Base-by-base conservation (phyloP, 768 basidiomycete species). In the Boletus speciosus region DNA sequence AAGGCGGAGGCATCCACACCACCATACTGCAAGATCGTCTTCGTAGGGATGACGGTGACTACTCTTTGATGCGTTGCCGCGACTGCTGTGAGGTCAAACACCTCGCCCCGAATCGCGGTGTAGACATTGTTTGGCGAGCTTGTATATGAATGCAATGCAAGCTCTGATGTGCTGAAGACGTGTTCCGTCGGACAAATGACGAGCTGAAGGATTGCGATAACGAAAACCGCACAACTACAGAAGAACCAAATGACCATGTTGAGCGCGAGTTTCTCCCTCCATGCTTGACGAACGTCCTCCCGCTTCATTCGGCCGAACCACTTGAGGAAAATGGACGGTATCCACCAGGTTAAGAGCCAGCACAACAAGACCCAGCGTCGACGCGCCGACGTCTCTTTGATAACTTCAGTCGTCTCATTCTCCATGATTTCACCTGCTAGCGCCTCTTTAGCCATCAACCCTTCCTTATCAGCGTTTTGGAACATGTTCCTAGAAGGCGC, bases 401-500 rank as follows among this genome's bases (percentile, higher is more conserved):
- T 66, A 3, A 94, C 83, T 71, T 98, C 96, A 0, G 86, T 82
- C 12, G 87, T 90, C 75, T 96, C 94, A 34, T 88, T 86, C 55
- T 96, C 93, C 67, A 86, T 81, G 12, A 92, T 84, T 65, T 93
- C 91, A 1, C 89, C 90, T 1, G 93, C 83, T 1, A 96, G 73
- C 5, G 84, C 81, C 61, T 96, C 93, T 74, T 94, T 93, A 59
- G 90, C 88, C 36, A 81, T 71, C 39, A 88, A 61, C 6, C 79
- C 85, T 57, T 85, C 82, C 67, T 84, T 88, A 57, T 93, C 88
- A 2, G 83, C 79, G 56, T 84, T 85, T 59, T 89, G 86, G 81
- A 98, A 97, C 95, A 97, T 98, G 62, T 97, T 97, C 32, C 92
- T 75, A 0, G 91, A 93, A 0, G 95, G 95, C 0, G 94, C 95